Base-by-base conservation (phyloP, 371 early-diverging fungal genomes). In the Zychaea mexicana region DNA sequence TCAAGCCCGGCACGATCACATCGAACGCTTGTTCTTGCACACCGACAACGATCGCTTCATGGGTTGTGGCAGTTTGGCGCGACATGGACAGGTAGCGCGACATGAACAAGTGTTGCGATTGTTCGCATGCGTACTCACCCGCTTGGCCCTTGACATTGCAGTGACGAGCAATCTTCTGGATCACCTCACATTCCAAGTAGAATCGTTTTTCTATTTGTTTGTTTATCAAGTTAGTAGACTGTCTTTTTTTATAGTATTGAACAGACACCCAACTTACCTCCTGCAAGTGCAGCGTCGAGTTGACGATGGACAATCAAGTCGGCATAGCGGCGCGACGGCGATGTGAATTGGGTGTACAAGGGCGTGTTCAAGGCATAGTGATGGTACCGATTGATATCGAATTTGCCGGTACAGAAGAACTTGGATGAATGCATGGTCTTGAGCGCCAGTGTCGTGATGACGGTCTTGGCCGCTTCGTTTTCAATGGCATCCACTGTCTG, bases 251-350 rank as follows among this genome's bases (percentile, higher is more conserved):
- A 17, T 54, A 55, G 15, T 45, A 0, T 32, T 60, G 1, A n/a
- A n/a, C n/a, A n/a, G n/a, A n/a, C n/a, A n/a, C n/a, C n/a, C n/a
- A n/a, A n/a, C n/a, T n/a, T 71, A 47, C 70, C 68, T 49, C 71
- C 71, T 6, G 63, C 63, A 2, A 76, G 27, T 9, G 63, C 60
- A 3, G 70, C 68, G 26, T 79, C 75, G 13, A 92, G 61, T 53
- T 85, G 82, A 7, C 97, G 90, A 67, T 98, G 99, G 0, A 98
- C 98, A 49, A 98, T 73, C 27, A 97, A 74, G 75, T 98, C 98
- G n/a, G 98, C 91, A 72, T 96, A 98, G 55, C 98, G 84, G 19
- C 95, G 88, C 24, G 97, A 94, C 1, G 99, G 99, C 5, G 92
- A 93, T 3, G 94, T 92, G 73, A 95, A 95, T 70, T 95, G 93